Evolutionary conservation across 306 rosid genomes (phyloP).

Genomic region (Cucumis melo): DNA sequence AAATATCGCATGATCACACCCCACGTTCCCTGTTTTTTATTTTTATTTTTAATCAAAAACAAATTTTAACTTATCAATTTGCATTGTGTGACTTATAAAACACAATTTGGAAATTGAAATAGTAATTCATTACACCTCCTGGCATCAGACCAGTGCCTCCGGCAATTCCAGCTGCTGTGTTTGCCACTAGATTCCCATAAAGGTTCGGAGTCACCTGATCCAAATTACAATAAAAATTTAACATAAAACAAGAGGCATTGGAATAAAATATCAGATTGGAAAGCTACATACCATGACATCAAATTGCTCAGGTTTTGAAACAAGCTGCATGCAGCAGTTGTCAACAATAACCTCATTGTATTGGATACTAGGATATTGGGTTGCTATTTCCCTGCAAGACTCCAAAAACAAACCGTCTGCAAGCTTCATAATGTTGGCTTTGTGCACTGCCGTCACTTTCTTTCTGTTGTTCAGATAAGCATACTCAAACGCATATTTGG

Average conservation of each 20-base stretch:
- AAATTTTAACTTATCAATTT: too few species aligned
- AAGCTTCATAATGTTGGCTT: constrained; percentile 91
- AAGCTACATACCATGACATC: constrained; percentile 7
- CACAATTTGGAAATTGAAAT: too few species aligned
- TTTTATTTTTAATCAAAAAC: too few species aligned
- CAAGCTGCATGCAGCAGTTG: constrained; percentile 53
- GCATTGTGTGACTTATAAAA: too few species aligned
- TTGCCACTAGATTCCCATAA: constrained; percentile 88
- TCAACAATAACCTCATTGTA: constrained; percentile 64
- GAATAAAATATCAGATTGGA: not conserved
- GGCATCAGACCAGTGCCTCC: constrained; percentile 99
- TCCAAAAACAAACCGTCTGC: constrained; percentile 89
- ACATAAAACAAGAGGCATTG: not conserved
- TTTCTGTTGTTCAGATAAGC: constrained; percentile 81
- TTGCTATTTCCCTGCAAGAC: constrained; percentile 55
- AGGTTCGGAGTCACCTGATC: constrained; percentile 85
- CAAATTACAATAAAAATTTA: not conserved
- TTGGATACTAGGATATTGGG: constrained; percentile 43
- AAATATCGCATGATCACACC: constrained; percentile 74
- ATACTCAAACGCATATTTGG: constrained; percentile 86
- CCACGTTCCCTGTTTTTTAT: constrained; percentile 55
- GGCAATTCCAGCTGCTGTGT: constrained; percentile 97
- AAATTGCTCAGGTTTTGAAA: constrained; percentile 6
- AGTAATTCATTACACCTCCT: constrained; percentile 42
- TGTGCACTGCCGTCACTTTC: constrained; percentile 92